Evolutionary conservation across 148 eudicot species (phyloP), one percentile per base, ranked within the genome.

Genomic region (Heliosperma pusillum): DNA sequence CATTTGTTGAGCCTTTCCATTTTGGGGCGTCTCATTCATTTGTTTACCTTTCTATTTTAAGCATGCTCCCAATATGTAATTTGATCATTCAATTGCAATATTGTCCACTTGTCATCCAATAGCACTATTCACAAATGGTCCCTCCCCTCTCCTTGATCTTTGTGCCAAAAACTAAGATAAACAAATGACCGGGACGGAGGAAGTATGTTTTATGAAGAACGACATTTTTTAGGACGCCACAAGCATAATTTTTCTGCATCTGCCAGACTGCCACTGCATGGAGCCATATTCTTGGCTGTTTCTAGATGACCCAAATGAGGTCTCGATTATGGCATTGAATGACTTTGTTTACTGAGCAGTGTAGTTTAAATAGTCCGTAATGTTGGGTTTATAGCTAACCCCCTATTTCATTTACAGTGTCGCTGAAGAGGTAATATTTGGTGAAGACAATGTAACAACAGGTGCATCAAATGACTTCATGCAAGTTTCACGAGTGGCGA

Each of bases 401-500:
- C n/a, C 53, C 45, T 16, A 12, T 24, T 27, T 70, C 30, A 4
- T 66, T 26, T 73, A 76, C 88, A 96, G 99, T 82, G 91, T 96
- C 57, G 99, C 99, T 8, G 99, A 96, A 81, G 99, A 96, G 88
- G 97, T 92, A 36, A 96, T 96, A 59, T 96, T 96, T 70, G 99
- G 99, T 57, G 69, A 82, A 50, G 94, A 96, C n/a, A 96, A 96
- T 61, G 99, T 96, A 25, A 96, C 99, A 30, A 96, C 99, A n/a
- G 99, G 99, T 19, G 99, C 99, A 69, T 96, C 99, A 6, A 96
- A 89, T 30, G 99, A 96, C 75, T 96, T 96, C 81, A 96, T 92
- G 97, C 99, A 96, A 90, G 99, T 96, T 53, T 90, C 99, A 20
- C 84, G 99, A 75, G 99, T 96, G 72, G 99, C 99, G 59, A 85